Conservation (phyloP, 352 stramenopile species). For the Plasmopara muralis region DNA sequence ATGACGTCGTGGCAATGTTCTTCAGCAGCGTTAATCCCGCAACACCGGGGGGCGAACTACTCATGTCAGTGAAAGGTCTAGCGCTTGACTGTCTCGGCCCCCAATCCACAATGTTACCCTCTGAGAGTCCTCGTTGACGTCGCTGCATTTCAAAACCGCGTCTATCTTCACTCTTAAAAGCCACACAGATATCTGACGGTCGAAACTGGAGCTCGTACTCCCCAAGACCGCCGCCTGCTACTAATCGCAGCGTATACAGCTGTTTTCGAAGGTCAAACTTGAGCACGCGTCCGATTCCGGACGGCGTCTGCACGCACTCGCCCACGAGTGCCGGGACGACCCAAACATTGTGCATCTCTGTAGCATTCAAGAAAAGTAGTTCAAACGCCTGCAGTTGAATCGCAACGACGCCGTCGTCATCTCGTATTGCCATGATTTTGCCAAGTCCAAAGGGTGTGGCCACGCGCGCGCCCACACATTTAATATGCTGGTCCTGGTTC, state of each 20-base stretch:
- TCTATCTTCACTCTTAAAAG: conserved; percentile 11
- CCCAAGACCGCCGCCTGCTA: conserved; percentile 20
- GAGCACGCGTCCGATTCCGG: conserved; percentile 46
- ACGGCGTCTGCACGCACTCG: conserved; percentile 55
- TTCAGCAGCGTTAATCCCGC: conserved; percentile 46
- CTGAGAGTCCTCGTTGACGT: conserved; percentile 28
- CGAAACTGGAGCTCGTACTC: conserved; percentile 36
- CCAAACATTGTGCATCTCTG: conserved; percentile 41
- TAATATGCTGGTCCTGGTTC: conserved; percentile 35
- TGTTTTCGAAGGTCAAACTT: conserved; percentile 40
- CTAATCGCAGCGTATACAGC: conserved; percentile 46
- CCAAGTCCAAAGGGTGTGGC: conserved; percentile 62
- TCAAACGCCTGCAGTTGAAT: conserved; percentile 39
- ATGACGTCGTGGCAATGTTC: conserved; percentile 56
- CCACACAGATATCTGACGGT: conserved; percentile 35
- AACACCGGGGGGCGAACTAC: conserved; percentile 10
- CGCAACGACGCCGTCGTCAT: conserved; percentile 43
- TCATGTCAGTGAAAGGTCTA: conserved; percentile 8
- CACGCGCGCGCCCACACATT: conserved; percentile 37
- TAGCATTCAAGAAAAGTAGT: conserved; percentile 21
- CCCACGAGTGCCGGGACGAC: conserved; percentile 46
- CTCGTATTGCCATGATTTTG: conserved; percentile 41
- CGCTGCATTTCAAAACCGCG: conserved; percentile 19
- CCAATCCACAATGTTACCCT: conserved; percentile 14
- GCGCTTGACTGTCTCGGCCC: conserved; percentile 11